Evolutionary conservation across 805 yeast genomes (phyloP).

Genomic region (Priceomyces melissophilus): DNA sequence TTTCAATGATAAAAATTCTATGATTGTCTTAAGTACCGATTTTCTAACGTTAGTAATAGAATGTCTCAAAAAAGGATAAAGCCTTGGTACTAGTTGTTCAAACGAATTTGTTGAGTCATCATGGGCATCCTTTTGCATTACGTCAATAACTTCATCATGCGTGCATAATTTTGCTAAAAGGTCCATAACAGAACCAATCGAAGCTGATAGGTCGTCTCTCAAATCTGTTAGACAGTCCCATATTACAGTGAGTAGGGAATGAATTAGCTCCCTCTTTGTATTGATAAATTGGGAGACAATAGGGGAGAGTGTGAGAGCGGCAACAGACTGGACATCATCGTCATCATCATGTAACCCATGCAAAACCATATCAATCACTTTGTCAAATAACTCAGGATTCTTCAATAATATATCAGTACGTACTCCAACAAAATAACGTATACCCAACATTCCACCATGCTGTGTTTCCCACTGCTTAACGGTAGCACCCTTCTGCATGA

Average conservation of each 20-base stretch:
- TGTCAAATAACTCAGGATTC: slow-evolving; percentile 57
- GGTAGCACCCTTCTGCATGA: slow-evolving; percentile 56
- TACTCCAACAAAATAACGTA: slow-evolving; percentile 87
- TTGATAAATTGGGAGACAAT: slow-evolving; percentile 84
- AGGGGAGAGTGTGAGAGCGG: slow-evolving; percentile 90
- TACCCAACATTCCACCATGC: slow-evolving; percentile 95
- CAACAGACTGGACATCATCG: slow-evolving; percentile 96
- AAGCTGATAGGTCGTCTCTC: slow-evolving; percentile 89
- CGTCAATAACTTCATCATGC: slow-evolving; percentile 69
- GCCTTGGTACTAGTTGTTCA: slow-evolving; percentile 76
- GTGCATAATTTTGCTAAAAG: slow-evolving; percentile 82
- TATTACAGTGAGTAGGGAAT: slow-evolving; percentile 59
- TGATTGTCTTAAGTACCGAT: slow-evolving; percentile 77
- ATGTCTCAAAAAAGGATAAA: slow-evolving; percentile 90
- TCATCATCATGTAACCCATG: slow-evolving; percentile 76
- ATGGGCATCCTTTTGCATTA: slow-evolving; percentile 61
- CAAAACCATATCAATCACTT: slow-evolving; percentile 78
- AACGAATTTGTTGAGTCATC: slow-evolving; percentile 56
- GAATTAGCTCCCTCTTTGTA: slow-evolving; percentile 49
- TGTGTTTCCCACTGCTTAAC: slow-evolving; percentile 89
- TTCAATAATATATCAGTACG: slow-evolving; percentile 71
- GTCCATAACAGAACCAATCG: slow-evolving; percentile 96
- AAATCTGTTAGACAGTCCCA: slow-evolving; percentile 86
- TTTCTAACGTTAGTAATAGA: slow-evolving; percentile 88
- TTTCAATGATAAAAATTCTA: slow-evolving; percentile 65